Conservation (phyloP, 1,139 yeast species). For the Keqinozyma sinolaborantium region DNA sequence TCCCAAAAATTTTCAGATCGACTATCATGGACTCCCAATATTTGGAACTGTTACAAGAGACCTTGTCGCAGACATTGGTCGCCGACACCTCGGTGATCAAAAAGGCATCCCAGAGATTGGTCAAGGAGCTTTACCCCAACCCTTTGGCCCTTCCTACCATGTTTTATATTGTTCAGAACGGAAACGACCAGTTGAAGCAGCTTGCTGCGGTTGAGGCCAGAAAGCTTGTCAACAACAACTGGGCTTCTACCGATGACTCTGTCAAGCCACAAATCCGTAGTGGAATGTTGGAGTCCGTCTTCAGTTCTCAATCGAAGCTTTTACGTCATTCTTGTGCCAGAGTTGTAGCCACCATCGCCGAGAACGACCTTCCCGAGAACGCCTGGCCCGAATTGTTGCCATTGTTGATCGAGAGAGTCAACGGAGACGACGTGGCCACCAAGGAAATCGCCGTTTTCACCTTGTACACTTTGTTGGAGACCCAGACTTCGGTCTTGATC, state of each 20-base stretch:
- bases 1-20: not conserved
- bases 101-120: constrained; percentile 73
- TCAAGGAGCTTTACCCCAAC: constrained; percentile 70
- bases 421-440: constrained; percentile 49
- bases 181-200: constrained; percentile 66
- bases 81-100: constrained; percentile 79
- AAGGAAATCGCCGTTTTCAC: constrained; percentile 87
- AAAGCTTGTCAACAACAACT: constrained; percentile 69
- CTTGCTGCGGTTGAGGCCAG: constrained; percentile 95
- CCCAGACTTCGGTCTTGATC: constrained; percentile 61
- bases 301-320: constrained; percentile 51
- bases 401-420: constrained; percentile 65
- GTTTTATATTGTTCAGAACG: constrained; percentile 73
- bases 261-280: constrained; percentile 61
- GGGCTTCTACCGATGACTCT: constrained; percentile 58
- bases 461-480: constrained; percentile 73
- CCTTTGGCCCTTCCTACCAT: constrained; percentile 77
- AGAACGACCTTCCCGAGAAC: constrained; percentile 59
- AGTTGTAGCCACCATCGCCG: constrained; percentile 83
- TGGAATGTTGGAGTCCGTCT: constrained; percentile 66
- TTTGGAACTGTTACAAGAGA: constrained; percentile 68
- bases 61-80: constrained; percentile 70
- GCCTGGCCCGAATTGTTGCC: constrained; percentile 82
- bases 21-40: constrained; percentile 62
- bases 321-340: constrained; percentile 90